A percentile compares a stretch with the other conserved stretches of the same genome.
phyloP scores from a whole-genome alignment of 2,329 filamentous ascomycete genomes.

The Paraphoma sp. region DNA sequence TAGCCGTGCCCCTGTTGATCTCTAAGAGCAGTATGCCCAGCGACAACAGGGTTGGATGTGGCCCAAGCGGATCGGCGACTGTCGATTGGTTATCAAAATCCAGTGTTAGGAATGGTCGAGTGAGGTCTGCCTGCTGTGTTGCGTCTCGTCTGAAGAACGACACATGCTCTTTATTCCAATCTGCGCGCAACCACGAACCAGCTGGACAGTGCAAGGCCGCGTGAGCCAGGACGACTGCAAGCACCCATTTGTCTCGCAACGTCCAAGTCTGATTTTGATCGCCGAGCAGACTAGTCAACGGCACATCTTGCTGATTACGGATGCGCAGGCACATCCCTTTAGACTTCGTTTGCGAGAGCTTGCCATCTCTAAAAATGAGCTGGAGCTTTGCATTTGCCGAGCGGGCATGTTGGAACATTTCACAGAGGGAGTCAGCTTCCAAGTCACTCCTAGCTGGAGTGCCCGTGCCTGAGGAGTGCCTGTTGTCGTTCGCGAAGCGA shows the following conservation, averaged over 20 bases:
- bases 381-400: background rate
- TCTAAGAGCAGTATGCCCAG: background rate
- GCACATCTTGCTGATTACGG: background rate
- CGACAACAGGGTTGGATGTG: background rate
- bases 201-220: slow-evolving; percentile 5
- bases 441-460: background rate
- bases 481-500: background rate
- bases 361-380: background rate
- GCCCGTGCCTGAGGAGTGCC: too few species aligned
- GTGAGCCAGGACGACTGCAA: slow-evolving; percentile 10
- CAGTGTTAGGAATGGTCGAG: slow-evolving; percentile 1
- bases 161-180: slow-evolving; percentile 15
- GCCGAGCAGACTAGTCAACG: background rate
- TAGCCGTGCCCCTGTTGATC: background rate
- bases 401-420: background rate
- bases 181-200: slow-evolving; percentile 8
- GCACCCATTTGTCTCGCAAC: background rate
- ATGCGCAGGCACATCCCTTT: background rate
- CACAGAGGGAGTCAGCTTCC: background rate
- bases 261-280: background rate
- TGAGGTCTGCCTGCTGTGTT: background rate
- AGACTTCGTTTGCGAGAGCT: background rate
- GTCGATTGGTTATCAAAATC: background rate
- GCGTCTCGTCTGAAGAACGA: slow-evolving; percentile 3
- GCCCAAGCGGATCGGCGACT: background rate